Base-by-base conservation (phyloP, 148 eudicot genomes). In the Rhododendron griersonianum region DNA sequence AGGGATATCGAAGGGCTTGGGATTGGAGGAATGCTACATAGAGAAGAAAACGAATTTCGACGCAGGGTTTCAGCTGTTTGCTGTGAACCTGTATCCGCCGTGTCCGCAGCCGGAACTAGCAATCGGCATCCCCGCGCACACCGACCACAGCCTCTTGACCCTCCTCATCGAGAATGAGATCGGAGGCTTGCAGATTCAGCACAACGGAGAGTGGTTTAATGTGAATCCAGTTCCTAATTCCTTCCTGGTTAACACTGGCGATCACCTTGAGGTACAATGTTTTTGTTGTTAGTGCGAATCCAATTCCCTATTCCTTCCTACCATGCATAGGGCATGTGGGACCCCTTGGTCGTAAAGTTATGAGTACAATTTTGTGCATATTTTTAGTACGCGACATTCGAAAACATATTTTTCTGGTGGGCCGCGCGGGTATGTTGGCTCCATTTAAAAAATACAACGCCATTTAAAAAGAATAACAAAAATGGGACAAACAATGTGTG, bases 101-200 rank as follows among this genome's bases (percentile, higher is more conserved):
- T 81, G 84, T 48, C 84, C 84, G 3, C 84, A 81, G 71, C 84
- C 84, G 10, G 84, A 81, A 8, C 71, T 21, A 1, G 48, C 71
- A 57, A 55, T 57, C 0, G 84, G 84, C 7, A 15, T 81, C 14
- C 84, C 84, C 1, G 71, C 84, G 0, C 84, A 81, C 5, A 57
- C 84, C 7, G 84, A 81, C 39, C 84, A 82, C 14, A 45, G 84
- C 30, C 74, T 82, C 6, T 45, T 82, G 1, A 35, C 84, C 30
- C 74, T 82, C 3, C 87, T 91, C 63, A 82, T 88, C 8, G 87
- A 90, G 51, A 91, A 91, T 37, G 84, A 86, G 59, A 69, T 87
- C 45, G 88, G 86, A 13, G 93, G 93, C 74, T 89, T 91, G 21
- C 88, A 91, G 45, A 18, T 91, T 35, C 84, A 51, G 7, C 93